Percentiles rank a stretch among this genome's conserved stretches.
Evolutionary conservation across 75 land plant genomes (phyloP).

Genomic region (Picea sitchensis): DNA sequence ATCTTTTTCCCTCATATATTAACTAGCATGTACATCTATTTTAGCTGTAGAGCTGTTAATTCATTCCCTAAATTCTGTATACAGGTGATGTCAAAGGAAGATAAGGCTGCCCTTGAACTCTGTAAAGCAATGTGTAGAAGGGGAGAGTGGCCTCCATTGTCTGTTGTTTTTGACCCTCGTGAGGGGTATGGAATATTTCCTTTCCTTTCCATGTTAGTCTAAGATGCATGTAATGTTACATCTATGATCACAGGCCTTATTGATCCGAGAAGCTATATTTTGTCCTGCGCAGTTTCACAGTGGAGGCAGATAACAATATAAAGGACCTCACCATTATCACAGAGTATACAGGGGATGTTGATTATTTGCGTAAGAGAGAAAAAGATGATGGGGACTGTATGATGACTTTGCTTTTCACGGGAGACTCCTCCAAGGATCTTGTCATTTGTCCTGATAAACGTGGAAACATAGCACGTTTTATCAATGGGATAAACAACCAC

Average conservation of each 20-base stretch:
- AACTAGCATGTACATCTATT: neutral
- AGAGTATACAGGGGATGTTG: constrained; percentile 54
- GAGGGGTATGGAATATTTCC: constrained; percentile 79
- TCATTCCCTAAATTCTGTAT: neutral
- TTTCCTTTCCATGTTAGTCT: neutral
- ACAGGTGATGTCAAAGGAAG: constrained; percentile 69
- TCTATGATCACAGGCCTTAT: neutral
- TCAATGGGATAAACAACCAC: constrained; percentile 57
- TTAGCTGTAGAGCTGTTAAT: neutral
- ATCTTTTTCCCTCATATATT: neutral
- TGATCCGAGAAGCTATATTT: neutral
- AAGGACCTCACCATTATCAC: constrained; percentile 49
- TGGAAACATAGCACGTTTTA: constrained; percentile 50
- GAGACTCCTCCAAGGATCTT: constrained; percentile 24
- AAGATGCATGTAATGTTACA: neutral
- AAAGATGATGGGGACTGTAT: constrained; percentile 55
- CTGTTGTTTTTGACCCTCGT: constrained; percentile 62
- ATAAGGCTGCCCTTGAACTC: constrained; percentile 50
- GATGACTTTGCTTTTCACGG: constrained; percentile 41
- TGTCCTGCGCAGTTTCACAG: constrained; percentile 34
- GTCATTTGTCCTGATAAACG: constrained; percentile 58
- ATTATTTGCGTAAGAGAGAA: constrained; percentile 37
- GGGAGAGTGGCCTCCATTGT: constrained; percentile 79
- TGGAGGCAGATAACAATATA: constrained; percentile 44
- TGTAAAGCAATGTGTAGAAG: constrained; percentile 69